Conservation (phyloP, 2,329 filamentous ascomycete species). For the Sporothrix variecibatus region DNA sequence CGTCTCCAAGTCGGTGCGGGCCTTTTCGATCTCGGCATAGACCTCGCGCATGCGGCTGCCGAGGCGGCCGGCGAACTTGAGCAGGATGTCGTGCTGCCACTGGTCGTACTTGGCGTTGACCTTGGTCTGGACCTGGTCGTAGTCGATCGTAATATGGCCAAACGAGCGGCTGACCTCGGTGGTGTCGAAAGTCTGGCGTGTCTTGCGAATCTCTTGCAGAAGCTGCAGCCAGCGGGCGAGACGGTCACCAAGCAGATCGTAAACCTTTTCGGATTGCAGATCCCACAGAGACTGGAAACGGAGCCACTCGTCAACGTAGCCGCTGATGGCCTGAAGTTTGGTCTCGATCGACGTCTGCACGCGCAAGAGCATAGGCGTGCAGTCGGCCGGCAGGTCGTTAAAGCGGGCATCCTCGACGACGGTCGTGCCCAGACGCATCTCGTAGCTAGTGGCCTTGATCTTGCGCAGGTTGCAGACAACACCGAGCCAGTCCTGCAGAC, state of each 20-base stretch:
- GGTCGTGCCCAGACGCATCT: slow-evolving; percentile 75
- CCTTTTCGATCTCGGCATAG: slow-evolving; percentile 87
- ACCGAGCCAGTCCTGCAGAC: slow-evolving; percentile 91
- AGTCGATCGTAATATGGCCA: slow-evolving; percentile 92
- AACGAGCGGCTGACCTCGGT: slow-evolving; percentile 92
- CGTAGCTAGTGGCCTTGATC: slow-evolving; percentile 92
- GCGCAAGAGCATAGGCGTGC: slow-evolving; percentile 73
- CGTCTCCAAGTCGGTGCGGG: slow-evolving; percentile 83
- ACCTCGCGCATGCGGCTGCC: slow-evolving; percentile 90
- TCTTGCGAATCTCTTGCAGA: slow-evolving; percentile 95
- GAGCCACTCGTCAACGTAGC: slow-evolving; percentile 96
- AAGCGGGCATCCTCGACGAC: slow-evolving; percentile 72
- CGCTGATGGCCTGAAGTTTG: slow-evolving; percentile 75
- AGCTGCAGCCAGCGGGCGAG: slow-evolving; percentile 91
- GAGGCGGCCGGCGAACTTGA: slow-evolving; percentile 88
- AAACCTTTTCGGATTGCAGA: slow-evolving; percentile 91
- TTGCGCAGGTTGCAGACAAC: slow-evolving; percentile 89
- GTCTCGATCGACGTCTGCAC: slow-evolving; percentile 84
- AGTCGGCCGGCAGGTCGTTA: slow-evolving; percentile 79
- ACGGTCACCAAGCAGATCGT: slow-evolving; percentile 87
- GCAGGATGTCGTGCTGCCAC: slow-evolving; percentile 96
- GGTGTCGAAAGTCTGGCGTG: slow-evolving; percentile 93
- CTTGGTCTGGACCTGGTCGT: slow-evolving; percentile 97
- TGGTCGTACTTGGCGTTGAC: slow-evolving; percentile 99
- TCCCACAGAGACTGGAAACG: slow-evolving; percentile 99